phyloP scores from a whole-genome alignment of 1,139 yeast species.

The Taphrina confusa region DNA sequence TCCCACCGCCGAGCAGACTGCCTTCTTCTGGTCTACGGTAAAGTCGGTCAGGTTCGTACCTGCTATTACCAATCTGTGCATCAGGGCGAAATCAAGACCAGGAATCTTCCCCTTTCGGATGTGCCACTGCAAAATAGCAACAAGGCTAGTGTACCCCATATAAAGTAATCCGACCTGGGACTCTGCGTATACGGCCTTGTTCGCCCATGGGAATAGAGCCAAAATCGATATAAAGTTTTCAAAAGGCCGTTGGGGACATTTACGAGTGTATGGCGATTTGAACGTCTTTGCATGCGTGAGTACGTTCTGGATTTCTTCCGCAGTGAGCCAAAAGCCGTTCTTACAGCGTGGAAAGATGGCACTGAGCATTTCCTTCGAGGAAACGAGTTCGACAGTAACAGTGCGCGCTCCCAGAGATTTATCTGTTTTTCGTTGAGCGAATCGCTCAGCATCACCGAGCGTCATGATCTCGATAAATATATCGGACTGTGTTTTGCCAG shows the following conservation, averaged over 20 bases:
- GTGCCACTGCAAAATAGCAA: slow-evolving; percentile 21
- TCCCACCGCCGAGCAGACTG: neutral
- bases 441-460: slow-evolving; percentile 34
- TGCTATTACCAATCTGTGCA: slow-evolving; percentile 12
- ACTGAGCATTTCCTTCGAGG: slow-evolving; percentile 20
- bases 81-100: slow-evolving; percentile 3
- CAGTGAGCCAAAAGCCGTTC: slow-evolving; percentile 22
- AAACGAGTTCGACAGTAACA: slow-evolving; percentile 25
- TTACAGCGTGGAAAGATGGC: slow-evolving; percentile 25
- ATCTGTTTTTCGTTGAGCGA: slow-evolving; percentile 30
- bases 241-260: slow-evolving; percentile 31
- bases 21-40: slow-evolving; percentile 5
- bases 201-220: slow-evolving; percentile 24
- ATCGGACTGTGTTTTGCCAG: slow-evolving; percentile 36
- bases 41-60: slow-evolving; percentile 25
- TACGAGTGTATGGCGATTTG: slow-evolving; percentile 30
- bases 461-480: slow-evolving; percentile 31
- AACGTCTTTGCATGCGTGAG: slow-evolving; percentile 29
- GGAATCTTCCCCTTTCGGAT: slow-evolving; percentile 18
- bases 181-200: neutral
- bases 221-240: slow-evolving; percentile 29
- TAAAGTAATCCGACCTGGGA: slow-evolving; percentile 21
- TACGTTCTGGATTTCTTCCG: slow-evolving; percentile 27
- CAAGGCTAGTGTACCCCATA: slow-evolving; percentile 13
- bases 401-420: slow-evolving; percentile 28